phyloP scores from a whole-genome alignment of 75 land plant genomes.

The Gnetum montanum region DNA sequence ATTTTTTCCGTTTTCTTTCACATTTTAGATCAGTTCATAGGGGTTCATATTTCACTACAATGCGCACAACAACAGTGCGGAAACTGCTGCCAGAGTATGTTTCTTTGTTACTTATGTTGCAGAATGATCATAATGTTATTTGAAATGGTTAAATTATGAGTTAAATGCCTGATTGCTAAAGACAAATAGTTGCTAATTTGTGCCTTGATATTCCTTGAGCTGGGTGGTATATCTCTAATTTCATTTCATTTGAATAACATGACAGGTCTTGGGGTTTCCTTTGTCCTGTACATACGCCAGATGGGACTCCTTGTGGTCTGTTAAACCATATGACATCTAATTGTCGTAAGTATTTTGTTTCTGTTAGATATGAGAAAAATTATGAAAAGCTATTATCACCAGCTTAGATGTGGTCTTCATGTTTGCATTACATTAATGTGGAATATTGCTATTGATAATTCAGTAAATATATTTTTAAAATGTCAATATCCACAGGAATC shows the following conservation, averaged over 20 bases:
- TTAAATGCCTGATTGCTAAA: too few relatives aligned
- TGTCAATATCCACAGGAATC: slow-evolving; percentile 53
- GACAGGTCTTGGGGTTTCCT: slow-evolving; percentile 98
- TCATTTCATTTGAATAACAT: too few relatives aligned
- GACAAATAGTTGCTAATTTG: too few relatives aligned
- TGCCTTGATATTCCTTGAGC: too few relatives aligned
- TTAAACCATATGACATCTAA: slow-evolving; percentile 65
- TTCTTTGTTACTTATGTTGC: too few relatives aligned
- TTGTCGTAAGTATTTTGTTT: slow-evolving; percentile 60
- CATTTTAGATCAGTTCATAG: background rate
- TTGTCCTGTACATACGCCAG: slow-evolving; percentile 97
- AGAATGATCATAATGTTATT: too few relatives aligned
- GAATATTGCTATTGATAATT: too few relatives aligned
- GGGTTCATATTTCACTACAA: background rate
- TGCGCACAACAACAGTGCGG: background rate
- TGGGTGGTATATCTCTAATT: too few relatives aligned
- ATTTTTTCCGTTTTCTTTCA: background rate
- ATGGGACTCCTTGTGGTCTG: slow-evolving; percentile 94
- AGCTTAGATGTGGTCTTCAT: background rate
- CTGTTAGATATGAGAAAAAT: background rate
- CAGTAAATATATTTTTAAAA: too few relatives aligned
- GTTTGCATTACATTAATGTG: background rate
- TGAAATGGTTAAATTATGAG: too few relatives aligned
- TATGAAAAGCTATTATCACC: background rate
- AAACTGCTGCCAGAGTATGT: background rate